A percentile compares a stretch with the other conserved stretches of the same genome.
These are phyloP conservation scores for Dacryopinax spathularia DNA, from an alignment of 768 basidiomycete genomes.

Conservation along the genomic window DNA sequence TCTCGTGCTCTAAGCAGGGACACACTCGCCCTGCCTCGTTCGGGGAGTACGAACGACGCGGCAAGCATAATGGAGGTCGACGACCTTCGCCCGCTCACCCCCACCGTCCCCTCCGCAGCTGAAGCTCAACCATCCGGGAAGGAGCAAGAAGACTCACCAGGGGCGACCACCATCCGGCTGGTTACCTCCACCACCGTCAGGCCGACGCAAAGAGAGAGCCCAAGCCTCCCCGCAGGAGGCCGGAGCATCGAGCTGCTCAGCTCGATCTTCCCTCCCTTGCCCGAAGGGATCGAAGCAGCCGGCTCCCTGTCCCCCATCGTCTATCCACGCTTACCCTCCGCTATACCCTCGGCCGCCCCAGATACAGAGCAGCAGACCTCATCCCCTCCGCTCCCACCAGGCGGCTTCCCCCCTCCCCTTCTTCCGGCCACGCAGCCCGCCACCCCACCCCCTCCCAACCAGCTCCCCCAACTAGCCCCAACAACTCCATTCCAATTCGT, in stretches of 20 bases:
- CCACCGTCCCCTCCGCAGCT: neutral
- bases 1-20: neutral
- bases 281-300: neutral
- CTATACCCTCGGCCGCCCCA: too few relatives aligned
- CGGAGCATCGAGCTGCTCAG: neutral
- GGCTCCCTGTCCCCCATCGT: neutral
- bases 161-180: constrained; percentile 13
- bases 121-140: neutral
- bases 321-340: neutral
- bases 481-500: constrained; percentile 39
- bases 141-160: constrained; percentile 1
- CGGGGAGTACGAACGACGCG: neutral
- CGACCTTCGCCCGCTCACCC: neutral
- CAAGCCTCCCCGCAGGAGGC: neutral
- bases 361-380: neutral
- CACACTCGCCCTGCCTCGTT: neutral
- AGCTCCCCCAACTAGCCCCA: constrained; percentile 17
- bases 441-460: constrained; percentile 19
- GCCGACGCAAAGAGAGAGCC: neutral
- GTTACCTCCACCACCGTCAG: constrained; percentile 6
- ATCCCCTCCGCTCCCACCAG: constrained; percentile 17
- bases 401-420: constrained; percentile 30
- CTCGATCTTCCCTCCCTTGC: neutral
- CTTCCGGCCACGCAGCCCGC: constrained; percentile 9
- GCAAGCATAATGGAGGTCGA: neutral